phyloP scores from a whole-genome alignment of 495 filamentous ascomycete genomes.

The Evansstolkia leycettana region DNA sequence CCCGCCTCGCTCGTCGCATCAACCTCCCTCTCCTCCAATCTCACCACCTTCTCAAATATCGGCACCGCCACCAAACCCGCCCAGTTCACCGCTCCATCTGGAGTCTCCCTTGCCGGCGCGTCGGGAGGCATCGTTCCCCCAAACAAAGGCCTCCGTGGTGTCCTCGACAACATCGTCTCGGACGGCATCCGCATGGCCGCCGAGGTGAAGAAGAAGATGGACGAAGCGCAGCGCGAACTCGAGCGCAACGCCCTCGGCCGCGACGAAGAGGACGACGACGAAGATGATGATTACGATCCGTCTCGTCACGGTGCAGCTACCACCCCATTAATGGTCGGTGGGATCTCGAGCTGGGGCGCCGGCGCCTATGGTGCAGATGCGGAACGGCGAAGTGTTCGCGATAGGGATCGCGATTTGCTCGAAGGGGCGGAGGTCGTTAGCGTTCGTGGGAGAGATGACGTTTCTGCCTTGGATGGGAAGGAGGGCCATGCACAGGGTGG shows the following conservation, averaged over 20 bases:
- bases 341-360: constrained; percentile 33
- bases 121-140: constrained; percentile 46
- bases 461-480: background rate
- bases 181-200: constrained; percentile 92
- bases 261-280: constrained; percentile 65
- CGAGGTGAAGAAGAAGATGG: constrained; percentile 83
- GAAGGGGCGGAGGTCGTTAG: constrained; percentile 62
- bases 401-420: constrained; percentile 65
- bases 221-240: constrained; percentile 77
- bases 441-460: constrained; percentile 7
- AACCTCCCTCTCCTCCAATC: constrained; percentile 57
- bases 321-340: constrained; percentile 22
- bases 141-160: constrained; percentile 69
- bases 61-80: constrained; percentile 34
- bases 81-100: constrained; percentile 21
- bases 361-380: constrained; percentile 39
- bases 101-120: constrained; percentile 29
- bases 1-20: constrained; percentile 33
- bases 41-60: constrained; percentile 70
- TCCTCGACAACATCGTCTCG: constrained; percentile 91
- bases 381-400: constrained; percentile 51
- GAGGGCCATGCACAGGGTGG: background rate
- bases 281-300: constrained; percentile 48
- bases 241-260: constrained; percentile 63
- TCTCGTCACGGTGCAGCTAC: constrained; percentile 9